A percentile compares a stretch with the other conserved stretches of the same genome.
Evolutionary conservation across 176 grass and related monocot genomes (phyloP).

Genomic region (Canna indica): DNA sequence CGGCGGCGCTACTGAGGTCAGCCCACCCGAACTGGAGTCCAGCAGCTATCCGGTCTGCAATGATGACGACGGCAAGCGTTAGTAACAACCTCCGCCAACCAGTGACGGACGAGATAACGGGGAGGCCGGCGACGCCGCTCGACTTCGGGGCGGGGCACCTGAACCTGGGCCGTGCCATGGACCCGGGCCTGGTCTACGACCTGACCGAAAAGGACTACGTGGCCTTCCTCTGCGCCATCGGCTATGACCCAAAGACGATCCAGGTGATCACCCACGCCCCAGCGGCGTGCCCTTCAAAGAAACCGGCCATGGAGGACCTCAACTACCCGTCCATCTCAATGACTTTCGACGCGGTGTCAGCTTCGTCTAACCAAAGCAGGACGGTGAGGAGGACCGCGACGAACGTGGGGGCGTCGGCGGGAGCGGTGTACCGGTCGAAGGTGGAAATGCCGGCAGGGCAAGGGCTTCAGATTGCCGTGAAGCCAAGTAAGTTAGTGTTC

Average conservation of each 20-base stretch:
- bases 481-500: conserved; percentile 61
- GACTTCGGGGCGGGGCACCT: conserved; percentile 77
- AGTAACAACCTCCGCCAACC: conserved; percentile 45
- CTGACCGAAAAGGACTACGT: conserved; percentile 56
- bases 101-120: conserved; percentile 52
- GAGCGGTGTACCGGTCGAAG: conserved; percentile 43
- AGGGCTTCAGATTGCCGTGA: conserved; percentile 35
- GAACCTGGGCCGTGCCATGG: conserved; percentile 47
- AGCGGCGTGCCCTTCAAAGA: conserved; percentile 41
- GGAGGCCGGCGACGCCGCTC: conserved; percentile 50
- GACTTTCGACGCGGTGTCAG: conserved; percentile 33
- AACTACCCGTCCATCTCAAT: conserved; percentile 97
- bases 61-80: conserved; percentile 71
- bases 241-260: conserved; percentile 65
- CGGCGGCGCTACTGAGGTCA: conserved; percentile 73
- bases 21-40: conserved; percentile 77
- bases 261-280: conserved; percentile 80
- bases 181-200: conserved; percentile 88
- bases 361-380: conserved; percentile 28
- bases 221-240: conserved; percentile 80
- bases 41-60: conserved; percentile 66
- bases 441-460: conserved; percentile 42
- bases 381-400: conserved; percentile 54
- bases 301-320: conserved; percentile 45
- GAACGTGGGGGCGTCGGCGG: conserved; percentile 45